Conservation (phyloP, 2,329 filamentous ascomycete species). For the Penicillium olsonii region DNA sequence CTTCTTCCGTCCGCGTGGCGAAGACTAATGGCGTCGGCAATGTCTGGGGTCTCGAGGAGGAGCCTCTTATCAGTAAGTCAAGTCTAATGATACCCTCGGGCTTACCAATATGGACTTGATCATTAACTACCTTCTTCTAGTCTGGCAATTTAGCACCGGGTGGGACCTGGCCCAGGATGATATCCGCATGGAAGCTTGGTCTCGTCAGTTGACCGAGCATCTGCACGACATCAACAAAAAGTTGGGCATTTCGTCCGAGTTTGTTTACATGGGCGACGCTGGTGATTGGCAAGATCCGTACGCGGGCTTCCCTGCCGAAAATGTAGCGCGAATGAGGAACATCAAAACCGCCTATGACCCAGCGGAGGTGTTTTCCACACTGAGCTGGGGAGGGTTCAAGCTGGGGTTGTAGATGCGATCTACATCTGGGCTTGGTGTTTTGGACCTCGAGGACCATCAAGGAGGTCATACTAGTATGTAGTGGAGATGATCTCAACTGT, state of each 20-base stretch:
- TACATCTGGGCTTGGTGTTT: no score
- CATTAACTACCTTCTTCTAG: conserved; percentile 20
- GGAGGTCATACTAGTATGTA: no score
- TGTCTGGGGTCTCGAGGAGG: conserved; percentile 37
- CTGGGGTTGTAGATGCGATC: conserved; percentile 6
- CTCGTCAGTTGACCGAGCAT: conserved; percentile 28
- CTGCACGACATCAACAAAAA: conserved; percentile 35
- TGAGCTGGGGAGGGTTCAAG: conserved; percentile 43
- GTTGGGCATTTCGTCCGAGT: conserved; percentile 35
- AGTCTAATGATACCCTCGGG: not conserved
- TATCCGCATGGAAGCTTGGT: conserved; percentile 38
- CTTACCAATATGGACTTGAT: not conserved
- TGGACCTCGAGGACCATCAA: no score
- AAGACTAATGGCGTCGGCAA: conserved; percentile 43
- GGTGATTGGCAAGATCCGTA: conserved; percentile 42
- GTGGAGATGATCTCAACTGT: no score
- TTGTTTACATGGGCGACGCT: conserved; percentile 42
- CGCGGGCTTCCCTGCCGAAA: conserved; percentile 33
- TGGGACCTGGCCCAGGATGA: conserved; percentile 42
- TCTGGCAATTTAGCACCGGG: conserved; percentile 42
- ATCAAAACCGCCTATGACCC: conserved; percentile 38
- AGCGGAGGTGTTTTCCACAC: conserved; percentile 27
- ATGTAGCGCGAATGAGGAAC: conserved; percentile 34
- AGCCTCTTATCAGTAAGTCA: conserved; percentile 35
- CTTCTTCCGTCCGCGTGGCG: conserved; percentile 30